These are phyloP conservation scores for Leccinum broughii DNA, from an alignment of 768 basidiomycete genomes.

Conservation along the genomic window DNA sequence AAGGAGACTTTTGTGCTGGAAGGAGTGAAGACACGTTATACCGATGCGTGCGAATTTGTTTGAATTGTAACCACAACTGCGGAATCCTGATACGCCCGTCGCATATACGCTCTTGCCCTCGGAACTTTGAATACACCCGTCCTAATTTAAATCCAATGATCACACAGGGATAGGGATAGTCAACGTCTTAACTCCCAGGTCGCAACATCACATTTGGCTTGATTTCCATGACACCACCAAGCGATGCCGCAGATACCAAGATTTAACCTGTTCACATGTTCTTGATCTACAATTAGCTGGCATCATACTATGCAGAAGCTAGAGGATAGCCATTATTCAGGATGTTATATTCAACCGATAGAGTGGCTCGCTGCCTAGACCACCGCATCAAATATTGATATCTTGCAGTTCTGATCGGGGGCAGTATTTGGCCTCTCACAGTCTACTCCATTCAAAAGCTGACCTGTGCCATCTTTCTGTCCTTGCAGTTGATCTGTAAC, in stretches of 20 bases:
- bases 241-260: not conserved
- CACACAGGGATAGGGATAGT: not conserved
- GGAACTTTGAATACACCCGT: not conserved
- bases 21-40: too few relatives aligned
- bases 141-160: not conserved
- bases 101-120: not conserved
- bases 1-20: not conserved
- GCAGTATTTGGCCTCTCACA: conserved; percentile 12
- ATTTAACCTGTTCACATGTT: not conserved
- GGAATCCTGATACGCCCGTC: too few relatives aligned
- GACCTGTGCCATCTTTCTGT: not conserved
- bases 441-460: conserved; percentile 17
- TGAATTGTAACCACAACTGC: not conserved
- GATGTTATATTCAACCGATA: not conserved
- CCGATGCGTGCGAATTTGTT: not conserved
- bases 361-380: not conserved
- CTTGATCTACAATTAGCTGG: not conserved
- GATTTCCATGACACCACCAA: not conserved
- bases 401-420: not conserved
- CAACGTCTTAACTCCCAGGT: not conserved
- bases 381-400: not conserved
- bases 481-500: conserved; percentile 25
- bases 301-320: not conserved
- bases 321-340: not conserved
- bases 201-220: not conserved